phyloP scores from a whole-genome alignment of 2,329 filamentous ascomycete genomes.

The Amauroascus verrucosus region DNA sequence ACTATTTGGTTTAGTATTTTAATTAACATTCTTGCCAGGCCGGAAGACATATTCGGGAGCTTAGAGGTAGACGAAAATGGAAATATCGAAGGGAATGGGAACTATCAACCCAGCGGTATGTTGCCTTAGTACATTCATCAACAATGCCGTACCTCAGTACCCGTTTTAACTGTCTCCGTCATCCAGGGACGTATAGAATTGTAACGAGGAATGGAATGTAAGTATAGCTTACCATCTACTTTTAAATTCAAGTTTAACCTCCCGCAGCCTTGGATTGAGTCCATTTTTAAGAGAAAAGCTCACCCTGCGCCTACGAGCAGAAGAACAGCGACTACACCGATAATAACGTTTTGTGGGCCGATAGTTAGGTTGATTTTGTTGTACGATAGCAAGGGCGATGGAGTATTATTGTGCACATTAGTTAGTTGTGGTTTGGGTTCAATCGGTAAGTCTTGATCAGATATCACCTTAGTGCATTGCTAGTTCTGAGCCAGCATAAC shows the following conservation, averaged over 20 bases:
- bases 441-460: not conserved
- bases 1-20: too few species aligned
- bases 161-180: not conserved
- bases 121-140: not conserved
- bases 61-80: constrained; percentile 51
- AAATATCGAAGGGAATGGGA: constrained; percentile 46
- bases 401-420: not conserved
- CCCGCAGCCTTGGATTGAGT: constrained; percentile 36
- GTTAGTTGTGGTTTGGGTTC: not conserved
- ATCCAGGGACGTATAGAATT: constrained; percentile 47
- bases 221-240: constrained; percentile 20
- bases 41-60: constrained; percentile 57
- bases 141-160: not conserved
- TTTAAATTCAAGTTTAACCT: not conserved
- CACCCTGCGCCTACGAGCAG: constrained; percentile 35
- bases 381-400: not conserved
- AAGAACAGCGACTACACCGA: constrained; percentile 19
- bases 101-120: constrained; percentile 50
- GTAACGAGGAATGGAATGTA: constrained; percentile 51
- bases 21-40: constrained; percentile 25
- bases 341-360: not conserved
- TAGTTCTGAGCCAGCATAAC: not conserved
- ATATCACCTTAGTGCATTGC: not conserved
- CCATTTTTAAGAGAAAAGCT: constrained; percentile 42
- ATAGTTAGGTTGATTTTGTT: not conserved